A percentile compares a stretch with the other conserved stretches of the same genome.
Conservation (phyloP, 768 basidiomycete genomes). For the Hirschioporus abietinus region DNA sequence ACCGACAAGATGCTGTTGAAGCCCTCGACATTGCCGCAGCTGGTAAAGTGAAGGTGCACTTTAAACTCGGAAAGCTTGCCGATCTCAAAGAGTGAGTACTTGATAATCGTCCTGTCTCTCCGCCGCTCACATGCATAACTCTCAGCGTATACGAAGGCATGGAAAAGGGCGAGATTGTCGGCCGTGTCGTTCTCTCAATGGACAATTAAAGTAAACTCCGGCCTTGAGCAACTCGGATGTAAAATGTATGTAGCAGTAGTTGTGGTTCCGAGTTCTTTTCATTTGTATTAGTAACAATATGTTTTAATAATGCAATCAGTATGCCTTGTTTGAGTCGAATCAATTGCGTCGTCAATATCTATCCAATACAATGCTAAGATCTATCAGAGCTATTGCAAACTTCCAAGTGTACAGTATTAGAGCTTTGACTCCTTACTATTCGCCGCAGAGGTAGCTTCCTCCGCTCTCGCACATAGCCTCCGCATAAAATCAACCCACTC, state of each 20-base stretch:
- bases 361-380: no score
- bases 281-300: not conserved
- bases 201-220: not conserved
- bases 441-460: constrained; percentile 11
- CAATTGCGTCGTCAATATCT: no score
- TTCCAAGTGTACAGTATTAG: not conserved
- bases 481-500: constrained; percentile 58
- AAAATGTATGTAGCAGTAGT: not conserved
- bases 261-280: not conserved
- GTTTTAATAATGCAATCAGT: not conserved
- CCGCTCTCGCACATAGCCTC: constrained; percentile 27
- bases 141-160: constrained; percentile 35
- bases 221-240: not conserved
- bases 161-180: constrained; percentile 38
- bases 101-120: not conserved
- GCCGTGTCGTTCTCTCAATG: constrained; percentile 43
- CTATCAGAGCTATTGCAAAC: not conserved
- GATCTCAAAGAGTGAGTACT: constrained; percentile 48
- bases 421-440: not conserved
- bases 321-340: no score
- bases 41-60: constrained; percentile 65
- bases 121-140: not conserved
- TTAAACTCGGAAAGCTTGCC: constrained; percentile 37
- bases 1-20: constrained; percentile 80
- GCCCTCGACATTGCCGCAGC: constrained; percentile 70